Evolutionary conservation across 257 asterid genomes (phyloP), one percentile per base, ranked within the genome.

Genomic region (Gentiana macrophylla): DNA sequence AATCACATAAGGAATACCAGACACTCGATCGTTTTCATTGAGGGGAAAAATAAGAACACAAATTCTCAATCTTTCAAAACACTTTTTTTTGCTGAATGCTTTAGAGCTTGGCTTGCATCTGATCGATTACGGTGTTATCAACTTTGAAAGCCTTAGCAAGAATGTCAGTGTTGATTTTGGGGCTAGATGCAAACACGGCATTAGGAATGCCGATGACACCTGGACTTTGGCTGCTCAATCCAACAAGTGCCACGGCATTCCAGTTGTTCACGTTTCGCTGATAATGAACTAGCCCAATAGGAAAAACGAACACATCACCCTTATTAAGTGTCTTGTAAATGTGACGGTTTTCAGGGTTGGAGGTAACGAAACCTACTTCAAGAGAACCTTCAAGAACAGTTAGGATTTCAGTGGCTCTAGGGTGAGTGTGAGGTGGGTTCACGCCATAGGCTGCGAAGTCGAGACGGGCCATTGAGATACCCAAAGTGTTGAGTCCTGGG

Each of bases 361-460:
- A 62, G 0, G 67, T 62, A 32, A 62, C 60, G 8, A 62, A 62
- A 0, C 67, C 67, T 12, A 62, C 67, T 33, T 32, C 47, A 3
- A 62, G 52, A 32, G 48, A 6, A 4, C 67, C 67, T 62, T 62
- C 36, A 35, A 52, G 3, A 62, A 62, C 60, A 0, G 51, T 12
- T 4, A 62, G 43, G 52, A 62, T 13, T 35, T 44, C 67, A 4
- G 60, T 41, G 60, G 67, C 67, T 53, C 60, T 32, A 11, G 67
- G 67, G 45, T 62, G 67, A 43, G 43, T 62, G 45, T 52, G 67
- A n/a, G 67, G 67, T 15, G 67, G 67, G 32, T 62, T 53, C 2
- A 54, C 6, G 8, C 56, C 53, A 24, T 5, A 32, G 9, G 54
- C 55, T 12, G n/a, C 54, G 24, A 34, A 49, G 52, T 47, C 54